phyloP scores from a whole-genome alignment of 1,284 basidiomycete species.

The Moesziomyces parantarcticus region DNA sequence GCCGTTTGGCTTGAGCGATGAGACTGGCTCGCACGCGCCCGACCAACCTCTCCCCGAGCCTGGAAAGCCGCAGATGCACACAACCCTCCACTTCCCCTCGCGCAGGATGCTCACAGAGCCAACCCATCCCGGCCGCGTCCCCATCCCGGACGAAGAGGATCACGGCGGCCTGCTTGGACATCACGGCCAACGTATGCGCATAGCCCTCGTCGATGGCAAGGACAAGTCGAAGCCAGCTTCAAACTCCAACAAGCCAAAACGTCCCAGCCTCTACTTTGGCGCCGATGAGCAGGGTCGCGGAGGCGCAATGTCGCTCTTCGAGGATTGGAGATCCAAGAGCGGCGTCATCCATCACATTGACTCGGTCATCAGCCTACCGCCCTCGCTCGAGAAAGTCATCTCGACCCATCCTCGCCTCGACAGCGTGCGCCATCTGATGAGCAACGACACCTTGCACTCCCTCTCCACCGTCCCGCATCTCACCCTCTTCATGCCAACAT shows the following conservation, averaged over 20 bases:
- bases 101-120: slow-evolving; percentile 82
- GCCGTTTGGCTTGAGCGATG: slow-evolving; percentile 48
- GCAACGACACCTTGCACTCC: slow-evolving; percentile 59
- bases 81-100: slow-evolving; percentile 73
- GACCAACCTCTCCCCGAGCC: slow-evolving; percentile 74
- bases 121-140: slow-evolving; percentile 64
- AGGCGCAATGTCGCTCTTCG: slow-evolving; percentile 70
- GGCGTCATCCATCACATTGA: slow-evolving; percentile 83
- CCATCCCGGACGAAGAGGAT: slow-evolving; percentile 63
- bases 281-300: slow-evolving; percentile 79
- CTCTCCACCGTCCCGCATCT: slow-evolving; percentile 73
- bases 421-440: slow-evolving; percentile 60
- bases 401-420: slow-evolving; percentile 56
- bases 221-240: neutral
- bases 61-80: slow-evolving; percentile 65
- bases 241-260: slow-evolving; percentile 5
- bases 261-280: slow-evolving; percentile 70
- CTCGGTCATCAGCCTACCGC: slow-evolving; percentile 80
- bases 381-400: slow-evolving; percentile 72
- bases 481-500: slow-evolving; percentile 88
- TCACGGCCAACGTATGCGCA: slow-evolving; percentile 82
- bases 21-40: slow-evolving; percentile 73
- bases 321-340: slow-evolving; percentile 71
- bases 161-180: slow-evolving; percentile 79
- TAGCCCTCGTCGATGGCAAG: slow-evolving; percentile 63